Evolutionary conservation across 257 asterid genomes (phyloP), one percentile per base, ranked within the genome.

Genomic region (Petunia axillaris): DNA sequence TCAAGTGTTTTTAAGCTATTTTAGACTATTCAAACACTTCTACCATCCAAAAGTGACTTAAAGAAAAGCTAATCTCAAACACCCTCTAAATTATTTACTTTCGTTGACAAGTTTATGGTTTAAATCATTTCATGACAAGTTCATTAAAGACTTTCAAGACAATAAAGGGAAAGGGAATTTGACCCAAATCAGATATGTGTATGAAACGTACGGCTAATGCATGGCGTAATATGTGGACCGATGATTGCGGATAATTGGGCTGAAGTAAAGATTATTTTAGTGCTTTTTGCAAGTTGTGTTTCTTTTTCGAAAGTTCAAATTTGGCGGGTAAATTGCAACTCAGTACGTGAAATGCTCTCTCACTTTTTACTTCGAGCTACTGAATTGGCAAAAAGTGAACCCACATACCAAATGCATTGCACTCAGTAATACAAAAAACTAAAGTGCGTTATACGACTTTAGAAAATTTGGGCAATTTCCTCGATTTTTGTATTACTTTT

Each of bases 211-310:
- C 81, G 81, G 82, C 83, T 8, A 78, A 81, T 57, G 80, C 64
- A 78, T 87, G 90, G 90, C 89, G 89, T 76, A 83, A 87, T 59
- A 77, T 4, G 79, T 63, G 92, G 89, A 85, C 85, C 87, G 90
- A 50, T 76, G 81, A 87, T 53, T 79, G 85, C 89, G 88, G 87
- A 48, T 39, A 43, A 25, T 39, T 60, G 81, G 88, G 87, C 53
- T 38, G 77, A 55, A 55, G 75, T 71, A 83, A 77, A 67, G 65
- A 14, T 16, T 40, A 35, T 55, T 46, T 40, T 6, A 25, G 1
- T n/a, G 8, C 8, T 15, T 6, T 25, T 44, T 35, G 14, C 16
- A 25, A 25, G 25, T 25, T 25, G 6, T 4, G 10, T 65, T 50
- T 48, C 52, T 57, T 35, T 36, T 50, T 65, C 37, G 46, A 36